Evolutionary conservation across 352 stramenopile genomes (phyloP), one percentile per base, ranked within the genome.

Genomic region (Phytophthora agathidicida): DNA sequence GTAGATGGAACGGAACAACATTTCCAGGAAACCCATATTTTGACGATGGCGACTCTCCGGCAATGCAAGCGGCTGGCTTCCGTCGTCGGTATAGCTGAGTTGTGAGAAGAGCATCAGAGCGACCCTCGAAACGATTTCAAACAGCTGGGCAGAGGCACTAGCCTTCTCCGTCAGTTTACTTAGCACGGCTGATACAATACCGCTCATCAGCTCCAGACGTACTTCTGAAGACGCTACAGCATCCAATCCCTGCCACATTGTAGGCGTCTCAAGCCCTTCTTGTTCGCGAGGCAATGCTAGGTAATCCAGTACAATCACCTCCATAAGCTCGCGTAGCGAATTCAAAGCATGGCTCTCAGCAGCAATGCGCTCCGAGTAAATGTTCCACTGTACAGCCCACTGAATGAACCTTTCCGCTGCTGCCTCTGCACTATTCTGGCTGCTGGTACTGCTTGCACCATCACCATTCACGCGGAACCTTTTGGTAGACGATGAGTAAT

Each of bases 381-480:
- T 67, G 46, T 95, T 95, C 86, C 86, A 95, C 35, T 88, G 72
- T 22, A 93, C 75, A 7, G 86, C 82, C 86, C 86, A 95, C 52
- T 88, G 74, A 23, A 95, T 55, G 43, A 92, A 76, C 38, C 69
- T 46, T 26, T 88, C 63, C 24, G 73, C 65, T 14, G 60, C 70
- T 36, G 67, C 65, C 20, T 72, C 68, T 14, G 49, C 44, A 22
- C 70, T 72, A 11, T 78, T 81, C 22, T 71, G 48, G 35, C 51
- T 72, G 23, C 45, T 72, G 22, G 61, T 77, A 30, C 62, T 69
- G 31, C 49, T 75, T 8, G 31, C 45, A 44, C 65, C 68, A 30
- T 71, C 65, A 13, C 62, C 60, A 59, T 75, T 87, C 6, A 83
- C 75, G 11, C 81, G 81, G 49, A 86, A 84, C 13, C 79, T 72